phyloP scores from a whole-genome alignment of 1,284 basidiomycete genomes.

The Cryptococcus amylolentus region DNA sequence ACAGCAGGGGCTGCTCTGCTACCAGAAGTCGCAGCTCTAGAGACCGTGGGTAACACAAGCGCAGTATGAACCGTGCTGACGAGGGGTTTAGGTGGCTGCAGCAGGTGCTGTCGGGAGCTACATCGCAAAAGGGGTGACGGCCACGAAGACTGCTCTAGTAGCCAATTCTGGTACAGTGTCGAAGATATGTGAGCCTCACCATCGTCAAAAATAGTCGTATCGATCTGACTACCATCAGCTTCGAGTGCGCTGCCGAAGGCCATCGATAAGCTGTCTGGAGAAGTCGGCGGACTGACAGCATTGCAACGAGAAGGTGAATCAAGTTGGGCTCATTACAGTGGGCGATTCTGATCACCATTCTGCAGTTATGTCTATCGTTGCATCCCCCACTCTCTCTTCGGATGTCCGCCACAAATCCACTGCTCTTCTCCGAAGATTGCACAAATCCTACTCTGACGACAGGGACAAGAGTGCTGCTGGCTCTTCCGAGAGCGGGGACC shows the following conservation, averaged over 20 bases:
- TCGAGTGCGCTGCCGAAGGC: slow-evolving; percentile 37
- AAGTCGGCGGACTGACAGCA: slow-evolving; percentile 35
- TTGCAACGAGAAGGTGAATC: slow-evolving; percentile 38
- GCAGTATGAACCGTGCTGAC: background rate
- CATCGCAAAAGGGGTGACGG: slow-evolving; percentile 29
- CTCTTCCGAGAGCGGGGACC: background rate
- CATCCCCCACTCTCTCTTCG: slow-evolving; percentile 36
- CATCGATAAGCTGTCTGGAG: slow-evolving; percentile 32
- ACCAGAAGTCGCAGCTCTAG: slow-evolving; percentile 28
- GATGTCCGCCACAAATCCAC: slow-evolving; percentile 36
- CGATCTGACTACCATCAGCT: slow-evolving; percentile 13
- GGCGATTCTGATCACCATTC: background rate
- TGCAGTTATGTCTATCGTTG: slow-evolving; percentile 25
- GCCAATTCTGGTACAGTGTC: slow-evolving; percentile 33
- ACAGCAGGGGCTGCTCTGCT: slow-evolving; percentile 39
- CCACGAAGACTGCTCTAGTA: slow-evolving; percentile 33
- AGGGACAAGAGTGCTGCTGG: slow-evolving; percentile 28
- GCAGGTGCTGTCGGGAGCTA: slow-evolving; percentile 20
- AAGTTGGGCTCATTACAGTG: background rate
- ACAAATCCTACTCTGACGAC: slow-evolving; percentile 30
- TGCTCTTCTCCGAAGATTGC: slow-evolving; percentile 22
- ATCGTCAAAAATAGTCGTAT: background rate
- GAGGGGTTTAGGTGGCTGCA: slow-evolving; percentile 8
- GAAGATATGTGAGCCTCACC: slow-evolving; percentile 31
- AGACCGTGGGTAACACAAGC: slow-evolving; percentile 20